phyloP scores from a whole-genome alignment of 176 grass and related monocot genomes.

The Chrysopogon serrulatus region DNA sequence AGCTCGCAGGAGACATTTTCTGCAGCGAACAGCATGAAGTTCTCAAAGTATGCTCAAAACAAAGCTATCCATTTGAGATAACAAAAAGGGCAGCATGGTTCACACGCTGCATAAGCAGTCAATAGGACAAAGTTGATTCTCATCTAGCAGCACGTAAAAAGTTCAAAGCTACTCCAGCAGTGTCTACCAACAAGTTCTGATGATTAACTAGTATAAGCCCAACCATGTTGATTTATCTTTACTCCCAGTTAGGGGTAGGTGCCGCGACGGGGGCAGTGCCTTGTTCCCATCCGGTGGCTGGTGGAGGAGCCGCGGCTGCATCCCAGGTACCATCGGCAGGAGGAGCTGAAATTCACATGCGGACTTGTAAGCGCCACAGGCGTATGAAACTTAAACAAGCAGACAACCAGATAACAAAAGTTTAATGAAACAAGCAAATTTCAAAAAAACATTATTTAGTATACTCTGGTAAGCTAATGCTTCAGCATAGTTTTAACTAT shows the following conservation, averaged over 20 bases:
- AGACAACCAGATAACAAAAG: too few species aligned
- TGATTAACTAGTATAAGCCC: too few species aligned
- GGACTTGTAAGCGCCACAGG: too few species aligned
- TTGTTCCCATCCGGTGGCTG: constrained; percentile 52
- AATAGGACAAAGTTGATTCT: constrained; percentile 35
- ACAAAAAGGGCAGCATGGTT: neutral
- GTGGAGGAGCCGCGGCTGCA: constrained; percentile 13
- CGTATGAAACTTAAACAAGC: too few species aligned
- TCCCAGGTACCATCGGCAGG: constrained; percentile 48
- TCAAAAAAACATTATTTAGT: too few species aligned
- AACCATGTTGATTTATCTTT: too few species aligned
- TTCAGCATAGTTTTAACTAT: neutral
- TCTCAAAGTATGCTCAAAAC: constrained; percentile 17
- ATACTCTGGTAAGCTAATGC: too few species aligned
- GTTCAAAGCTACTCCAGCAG: constrained; percentile 23
- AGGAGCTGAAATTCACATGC: too few species aligned
- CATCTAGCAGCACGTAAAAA: constrained; percentile 36
- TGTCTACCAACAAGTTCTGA: constrained; percentile 32
- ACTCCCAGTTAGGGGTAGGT: constrained; percentile 46
- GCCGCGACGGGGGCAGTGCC: neutral
- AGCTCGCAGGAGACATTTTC: neutral
- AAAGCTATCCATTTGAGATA: constrained; percentile 22
- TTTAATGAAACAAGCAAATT: neutral
- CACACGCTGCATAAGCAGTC: constrained; percentile 3
- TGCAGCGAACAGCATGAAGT: neutral